A percentile compares a stretch with the other conserved stretches of the same genome.
Evolutionary conservation across 2,329 filamentous ascomycete genomes (phyloP).

Genomic region (Colletotrichum orchidophilum): DNA sequence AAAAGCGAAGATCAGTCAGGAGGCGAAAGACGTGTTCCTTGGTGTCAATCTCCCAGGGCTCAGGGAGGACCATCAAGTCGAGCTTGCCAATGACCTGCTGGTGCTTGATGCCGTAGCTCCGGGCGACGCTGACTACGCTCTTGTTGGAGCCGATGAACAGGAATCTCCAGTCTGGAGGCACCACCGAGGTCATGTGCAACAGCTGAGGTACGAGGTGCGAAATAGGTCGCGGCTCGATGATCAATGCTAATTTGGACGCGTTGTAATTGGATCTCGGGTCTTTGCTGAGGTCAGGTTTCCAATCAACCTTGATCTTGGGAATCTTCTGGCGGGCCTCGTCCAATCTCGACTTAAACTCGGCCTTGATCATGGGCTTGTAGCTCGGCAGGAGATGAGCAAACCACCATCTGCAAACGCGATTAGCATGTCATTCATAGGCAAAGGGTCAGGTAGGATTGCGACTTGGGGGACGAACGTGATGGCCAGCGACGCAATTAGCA

Average conservation of each 20-base stretch:
- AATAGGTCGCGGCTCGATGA: slow-evolving; percentile 60
- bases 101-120: slow-evolving; percentile 56
- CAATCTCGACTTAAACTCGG: slow-evolving; percentile 47
- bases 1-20: slow-evolving; percentile 62
- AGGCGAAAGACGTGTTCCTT: slow-evolving; percentile 59
- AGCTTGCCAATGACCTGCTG: slow-evolving; percentile 62
- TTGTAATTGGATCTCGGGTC: slow-evolving; percentile 53
- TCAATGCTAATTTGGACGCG: slow-evolving; percentile 59
- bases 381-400: slow-evolving; percentile 53
- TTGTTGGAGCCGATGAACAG: slow-evolving; percentile 60
- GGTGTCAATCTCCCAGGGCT: slow-evolving; percentile 55
- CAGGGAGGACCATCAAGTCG: slow-evolving; percentile 58
- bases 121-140: slow-evolving; percentile 55
- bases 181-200: slow-evolving; percentile 61
- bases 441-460: background rate
- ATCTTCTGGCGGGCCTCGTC: slow-evolving; percentile 52
- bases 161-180: slow-evolving; percentile 67
- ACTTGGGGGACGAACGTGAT: slow-evolving; percentile 47
- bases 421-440: background rate
- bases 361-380: slow-evolving; percentile 54
- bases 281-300: slow-evolving; percentile 39
- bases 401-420: slow-evolving; percentile 52
- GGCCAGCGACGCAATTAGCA: slow-evolving; percentile 46
- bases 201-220: slow-evolving; percentile 60
- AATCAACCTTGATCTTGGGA: slow-evolving; percentile 51